phyloP scores from a whole-genome alignment of 1,284 basidiomycete species.

The Anthracocystis setariae region DNA sequence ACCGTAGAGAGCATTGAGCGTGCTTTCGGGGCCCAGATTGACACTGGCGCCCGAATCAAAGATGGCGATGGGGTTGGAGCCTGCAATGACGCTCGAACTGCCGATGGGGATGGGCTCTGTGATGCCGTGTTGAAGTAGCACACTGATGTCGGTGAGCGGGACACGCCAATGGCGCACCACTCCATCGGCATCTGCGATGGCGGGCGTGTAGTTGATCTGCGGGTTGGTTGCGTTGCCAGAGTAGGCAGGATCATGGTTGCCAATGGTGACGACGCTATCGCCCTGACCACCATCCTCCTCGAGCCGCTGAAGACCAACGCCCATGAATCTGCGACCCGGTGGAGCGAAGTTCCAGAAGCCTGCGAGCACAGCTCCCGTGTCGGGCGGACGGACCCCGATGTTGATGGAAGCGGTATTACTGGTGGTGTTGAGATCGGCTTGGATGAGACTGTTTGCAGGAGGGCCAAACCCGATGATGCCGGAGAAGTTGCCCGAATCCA shows the following conservation, averaged over 20 bases:
- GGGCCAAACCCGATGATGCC: constrained; percentile 58
- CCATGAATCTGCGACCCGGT: constrained; percentile 49
- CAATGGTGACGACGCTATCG: constrained; percentile 55
- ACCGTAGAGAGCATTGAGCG: constrained; percentile 60
- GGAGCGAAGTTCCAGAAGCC: constrained; percentile 52
- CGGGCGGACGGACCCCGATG: constrained; percentile 22
- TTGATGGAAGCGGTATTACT: constrained; percentile 41
- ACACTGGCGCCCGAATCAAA: constrained; percentile 54
- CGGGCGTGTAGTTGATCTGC: constrained; percentile 40
- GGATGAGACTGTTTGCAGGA: constrained; percentile 57
- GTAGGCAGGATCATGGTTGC: constrained; percentile 53
- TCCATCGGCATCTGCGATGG: constrained; percentile 49
- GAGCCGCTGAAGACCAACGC: constrained; percentile 56
- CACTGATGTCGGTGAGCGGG: constrained; percentile 41
- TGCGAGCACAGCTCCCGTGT: constrained; percentile 52
- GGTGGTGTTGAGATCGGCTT: constrained; percentile 45
- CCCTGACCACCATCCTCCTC: constrained; percentile 59
- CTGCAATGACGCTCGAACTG: constrained; percentile 33
- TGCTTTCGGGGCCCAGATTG: constrained; percentile 48
- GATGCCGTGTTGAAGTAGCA: constrained; percentile 37
- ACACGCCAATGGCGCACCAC: constrained; percentile 55
- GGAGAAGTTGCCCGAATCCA: constrained; percentile 54
- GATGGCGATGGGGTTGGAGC: constrained; percentile 46
- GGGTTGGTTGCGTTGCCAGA: constrained; percentile 27
- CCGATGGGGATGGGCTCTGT: constrained; percentile 39